Percentiles rank a stretch among this genome's conserved stretches.
phyloP scores from a whole-genome alignment of 2,329 filamentous ascomycete genomes.

The Hymenotorrendiella dingleyae region DNA sequence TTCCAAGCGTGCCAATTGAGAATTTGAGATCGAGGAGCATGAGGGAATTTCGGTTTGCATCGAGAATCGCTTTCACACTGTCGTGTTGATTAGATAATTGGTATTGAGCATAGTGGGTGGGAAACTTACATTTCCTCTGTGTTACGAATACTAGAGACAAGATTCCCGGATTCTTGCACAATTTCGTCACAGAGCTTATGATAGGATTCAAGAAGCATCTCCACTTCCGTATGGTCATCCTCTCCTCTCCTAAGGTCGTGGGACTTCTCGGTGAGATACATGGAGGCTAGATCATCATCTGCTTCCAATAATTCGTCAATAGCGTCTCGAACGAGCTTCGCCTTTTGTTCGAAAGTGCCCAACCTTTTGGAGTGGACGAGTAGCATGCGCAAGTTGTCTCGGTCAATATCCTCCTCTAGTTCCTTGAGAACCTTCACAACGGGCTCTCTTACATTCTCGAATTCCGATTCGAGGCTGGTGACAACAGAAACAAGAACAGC shows the following conservation, averaged over 20 bases:
- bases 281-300: constrained; percentile 87
- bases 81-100: constrained; percentile 15
- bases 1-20: constrained; percentile 88
- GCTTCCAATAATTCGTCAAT: constrained; percentile 94
- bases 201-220: constrained; percentile 95
- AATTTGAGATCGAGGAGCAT: constrained; percentile 98
- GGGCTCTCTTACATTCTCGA: constrained; percentile 87
- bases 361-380: constrained; percentile 93
- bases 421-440: constrained; percentile 84
- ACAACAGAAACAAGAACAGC: constrained; percentile 93
- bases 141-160: constrained; percentile 92
- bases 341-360: constrained; percentile 96
- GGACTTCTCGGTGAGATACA: constrained; percentile 91
- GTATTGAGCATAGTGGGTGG: neutral
- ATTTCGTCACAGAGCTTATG: constrained; percentile 98
- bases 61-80: constrained; percentile 91
- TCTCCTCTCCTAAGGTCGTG: constrained; percentile 66
- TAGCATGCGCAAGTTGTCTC: constrained; percentile 84
- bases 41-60: constrained; percentile 95
- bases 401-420: constrained; percentile 92
- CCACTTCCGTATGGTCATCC: constrained; percentile 91
- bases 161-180: constrained; percentile 86
- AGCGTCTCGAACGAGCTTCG: constrained; percentile 85
- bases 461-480: constrained; percentile 85
- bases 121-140: constrained; percentile 88